Evolutionary conservation across 306 rosid species (phyloP).

Genomic region (Sindora glabra): DNA sequence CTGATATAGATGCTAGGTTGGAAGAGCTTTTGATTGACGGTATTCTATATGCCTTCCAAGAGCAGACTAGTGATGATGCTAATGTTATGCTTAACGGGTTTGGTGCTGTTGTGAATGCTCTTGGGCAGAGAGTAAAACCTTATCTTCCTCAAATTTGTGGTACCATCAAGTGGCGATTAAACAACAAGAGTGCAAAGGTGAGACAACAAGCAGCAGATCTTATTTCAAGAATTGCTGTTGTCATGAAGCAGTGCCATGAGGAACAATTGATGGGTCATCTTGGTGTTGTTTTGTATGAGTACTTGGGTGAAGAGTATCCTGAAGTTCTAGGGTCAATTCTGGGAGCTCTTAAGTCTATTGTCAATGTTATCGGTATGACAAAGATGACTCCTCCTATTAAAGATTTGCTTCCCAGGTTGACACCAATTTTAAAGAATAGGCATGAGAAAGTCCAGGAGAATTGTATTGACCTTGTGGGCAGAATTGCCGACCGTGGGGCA

Average conservation of each 20-base stretch:
- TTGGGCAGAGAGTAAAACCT: conserved; percentile 88
- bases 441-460: conserved; percentile 96
- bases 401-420: conserved; percentile 88
- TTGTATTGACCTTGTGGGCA: conserved; percentile 89
- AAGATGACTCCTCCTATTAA: conserved; percentile 99
- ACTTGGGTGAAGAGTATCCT: conserved; percentile 95
- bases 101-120: conserved; percentile 93
- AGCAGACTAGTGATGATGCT: conserved; percentile 98
- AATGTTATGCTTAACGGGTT: conserved; percentile 97
- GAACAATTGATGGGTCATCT: conserved; percentile 98
- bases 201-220: conserved; percentile 97
- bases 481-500: conserved; percentile 97
- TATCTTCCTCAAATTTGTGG: conserved; percentile 97
- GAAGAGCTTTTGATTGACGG: conserved; percentile 96
- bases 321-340: conserved; percentile 91
- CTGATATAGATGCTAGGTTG: conserved; percentile 84
- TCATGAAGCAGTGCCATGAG: conserved; percentile 97
- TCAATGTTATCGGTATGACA: conserved; percentile 95
- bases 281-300: conserved; percentile 90
- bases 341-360: conserved; percentile 94
- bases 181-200: conserved; percentile 95
- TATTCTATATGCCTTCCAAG: conserved; percentile 95
- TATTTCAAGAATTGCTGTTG: conserved; percentile 90
- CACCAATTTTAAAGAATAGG: conserved; percentile 94
- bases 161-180: conserved; percentile 93